Evolutionary conservation across 2,329 filamentous ascomycete species (phyloP), one percentile per base, ranked within the genome.

Genomic region (Dothistroma pini): DNA sequence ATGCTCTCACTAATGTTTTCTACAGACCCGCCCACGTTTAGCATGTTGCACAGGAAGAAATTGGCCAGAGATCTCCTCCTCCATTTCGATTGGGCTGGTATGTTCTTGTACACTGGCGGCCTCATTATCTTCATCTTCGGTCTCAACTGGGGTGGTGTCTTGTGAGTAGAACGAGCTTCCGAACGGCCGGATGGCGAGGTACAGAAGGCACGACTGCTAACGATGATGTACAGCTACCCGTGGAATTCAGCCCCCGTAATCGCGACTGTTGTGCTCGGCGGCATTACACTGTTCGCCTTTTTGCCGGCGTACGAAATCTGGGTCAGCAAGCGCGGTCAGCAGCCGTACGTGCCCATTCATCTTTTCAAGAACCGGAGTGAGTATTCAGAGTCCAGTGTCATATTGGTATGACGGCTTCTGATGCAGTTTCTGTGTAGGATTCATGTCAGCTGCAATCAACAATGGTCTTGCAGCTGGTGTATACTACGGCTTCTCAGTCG

Each of bases 191-290:
- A 29, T 29, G 25, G 25, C 25, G 25, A 29, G 2, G 2, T 6
- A 6, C 25, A 29, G 25, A 29, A 29, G 25, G 25, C 25, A 29
- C 25, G 25, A 29, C 25, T 29, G 25, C 25, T 29, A 29, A 29
- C 25, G 25, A 2, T 6, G 6, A 29, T 29, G 6, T 29, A 29
- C 25, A 29, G 25, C 25, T 70, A 72, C 53, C 70, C 71, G 4
- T 74, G 71, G 71, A 66, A 65, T 50, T 69, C 66, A 14, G 60
- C 65, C 10, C 59, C 68, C 19, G 70, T 72, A 10, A 69, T 74
- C 49, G 64, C 65, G 12, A 67, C 68, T 5, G 71, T 71, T 60
- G 63, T 70, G 21, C 58, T 71, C 8, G 70, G 69, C n/a, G 66
- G 56, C 12, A 47, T 68, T 14, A 63, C 60, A 4, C 59, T 71